Evolutionary conservation across 345 rosid species (phyloP), one percentile per base, ranked within the genome.

Genomic region (Lepidium didymum): DNA sequence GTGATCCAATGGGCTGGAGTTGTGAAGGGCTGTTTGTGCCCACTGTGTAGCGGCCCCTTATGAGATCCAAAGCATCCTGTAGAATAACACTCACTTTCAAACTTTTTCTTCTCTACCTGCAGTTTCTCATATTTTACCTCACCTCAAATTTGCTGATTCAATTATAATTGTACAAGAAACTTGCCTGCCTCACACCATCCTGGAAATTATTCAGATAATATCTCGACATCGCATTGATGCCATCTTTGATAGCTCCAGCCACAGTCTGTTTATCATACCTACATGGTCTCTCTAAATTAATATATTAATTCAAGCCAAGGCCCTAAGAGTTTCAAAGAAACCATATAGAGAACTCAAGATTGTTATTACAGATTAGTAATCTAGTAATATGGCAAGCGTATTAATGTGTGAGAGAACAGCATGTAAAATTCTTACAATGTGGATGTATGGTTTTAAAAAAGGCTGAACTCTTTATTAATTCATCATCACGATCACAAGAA

Each of bases 161-260:
- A 43, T 34, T 12, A 29, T 46, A 56, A 40, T 8, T 4, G 45
- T 55, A 19, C 5, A 58, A 62, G 60, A 62, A 49, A 81, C 88
- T 75, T 86, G 78, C 99, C 96, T 93, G 99, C 47, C 97, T 90
- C 42, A 93, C 79, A 69, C 99, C 99, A 69, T 93, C 99, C 10
- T 93, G 96, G 77, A 93, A 93, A 63, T 93, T 93, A 74, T 93
- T 93, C 78, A 88, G 70, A 70, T 87, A 93, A 69, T 93, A 93
- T 86, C 99, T 86, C 23, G 97, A 90, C 71, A 88, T 40, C 49
- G 99, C 91, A 81, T 96, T 90, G 67, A 93, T 71, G 18, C 99
- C 99, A 69, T 93, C 99, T 80, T 78, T 93, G 66, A 93, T 82
- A 45, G 80, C 34, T 64, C 99, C 99, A 27, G 79, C 50, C 16